Conservation (phyloP, 2,329 filamentous ascomycete genomes). For the Trichoderma hamatum region DNA sequence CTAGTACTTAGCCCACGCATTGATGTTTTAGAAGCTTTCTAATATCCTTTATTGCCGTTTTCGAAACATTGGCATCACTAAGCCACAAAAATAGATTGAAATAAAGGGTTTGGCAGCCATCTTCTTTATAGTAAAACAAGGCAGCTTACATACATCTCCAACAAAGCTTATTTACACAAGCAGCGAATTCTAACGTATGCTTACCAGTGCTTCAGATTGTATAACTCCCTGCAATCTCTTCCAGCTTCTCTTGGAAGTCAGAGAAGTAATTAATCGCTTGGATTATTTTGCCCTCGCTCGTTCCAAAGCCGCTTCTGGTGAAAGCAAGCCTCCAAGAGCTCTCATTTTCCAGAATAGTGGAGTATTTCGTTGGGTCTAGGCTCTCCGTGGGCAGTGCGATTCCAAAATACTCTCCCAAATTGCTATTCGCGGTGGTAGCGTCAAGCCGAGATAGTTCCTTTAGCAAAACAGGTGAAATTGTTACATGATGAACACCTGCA, state of each 20-base stretch:
- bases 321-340: conserved; percentile 52
- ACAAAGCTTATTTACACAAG: too few relatives aligned
- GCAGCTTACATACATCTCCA: too few relatives aligned
- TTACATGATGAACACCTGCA: conserved; percentile 61
- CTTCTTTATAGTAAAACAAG: too few relatives aligned
- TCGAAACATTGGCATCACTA: too few relatives aligned
- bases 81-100: too few relatives aligned
- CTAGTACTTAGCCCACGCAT: too few relatives aligned
- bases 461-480: conserved; percentile 58
- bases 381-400: not conserved
- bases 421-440: conserved; percentile 30
- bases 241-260: conserved; percentile 57
- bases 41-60: too few relatives aligned
- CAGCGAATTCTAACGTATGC: too few relatives aligned
- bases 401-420: not conserved
- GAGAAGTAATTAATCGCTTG: conserved; percentile 62
- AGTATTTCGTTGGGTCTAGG: not conserved
- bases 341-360: conserved; percentile 37
- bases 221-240: conserved; percentile 43
- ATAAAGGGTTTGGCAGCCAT: too few relatives aligned
- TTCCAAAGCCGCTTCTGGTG: conserved; percentile 49
- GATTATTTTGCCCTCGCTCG: conserved; percentile 54
- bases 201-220: not conserved
- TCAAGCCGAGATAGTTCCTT: conserved; percentile 47
- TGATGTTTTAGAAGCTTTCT: too few relatives aligned